Percentiles rank a stretch among this genome's conserved stretches.
phyloP scores from a whole-genome alignment of 164 flowering plant genomes.

The Tetrastigma voinierianum region DNA sequence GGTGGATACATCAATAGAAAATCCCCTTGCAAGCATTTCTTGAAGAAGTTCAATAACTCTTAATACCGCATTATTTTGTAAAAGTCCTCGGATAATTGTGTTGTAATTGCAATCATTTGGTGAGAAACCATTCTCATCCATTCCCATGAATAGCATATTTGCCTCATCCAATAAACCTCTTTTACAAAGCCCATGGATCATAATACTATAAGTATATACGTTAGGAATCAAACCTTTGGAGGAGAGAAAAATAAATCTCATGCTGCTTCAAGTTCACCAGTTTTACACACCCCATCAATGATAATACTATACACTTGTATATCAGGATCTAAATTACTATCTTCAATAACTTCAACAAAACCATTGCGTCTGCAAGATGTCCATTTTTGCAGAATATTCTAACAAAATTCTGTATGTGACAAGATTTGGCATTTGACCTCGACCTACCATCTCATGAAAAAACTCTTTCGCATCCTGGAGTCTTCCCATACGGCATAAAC shows the following conservation, averaged over 20 bases:
- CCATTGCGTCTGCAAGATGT: background rate
- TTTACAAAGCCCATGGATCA: conserved; percentile 20
- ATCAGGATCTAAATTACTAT: background rate
- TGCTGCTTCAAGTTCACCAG: conserved; percentile 2
- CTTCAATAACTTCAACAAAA: background rate
- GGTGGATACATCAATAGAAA: too few species aligned
- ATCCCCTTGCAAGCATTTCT: too few species aligned
- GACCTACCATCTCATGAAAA: conserved; percentile 2
- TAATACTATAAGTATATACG: conserved; percentile 10
- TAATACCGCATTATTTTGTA: too few species aligned
- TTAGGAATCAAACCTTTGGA: conserved; percentile 3
- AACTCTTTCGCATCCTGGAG: background rate
- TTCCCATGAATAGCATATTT: conserved; percentile 9
- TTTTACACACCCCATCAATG: conserved; percentile 7
- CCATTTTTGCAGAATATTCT: conserved; percentile 5
- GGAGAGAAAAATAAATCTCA: conserved; percentile 5
- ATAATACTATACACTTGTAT: background rate
- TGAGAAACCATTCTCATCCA: conserved; percentile 14
- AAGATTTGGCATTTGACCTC: conserved; percentile 1
- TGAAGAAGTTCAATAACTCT: too few species aligned
- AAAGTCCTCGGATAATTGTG: conserved; percentile 7
- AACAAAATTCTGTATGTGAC: background rate
- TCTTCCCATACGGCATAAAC: conserved; percentile 4
- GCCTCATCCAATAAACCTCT: conserved; percentile 19
- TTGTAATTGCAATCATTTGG: conserved; percentile 20